Conservation (phyloP, 2,329 filamentous ascomycete genomes). For the Exophiala alcalophila region DNA sequence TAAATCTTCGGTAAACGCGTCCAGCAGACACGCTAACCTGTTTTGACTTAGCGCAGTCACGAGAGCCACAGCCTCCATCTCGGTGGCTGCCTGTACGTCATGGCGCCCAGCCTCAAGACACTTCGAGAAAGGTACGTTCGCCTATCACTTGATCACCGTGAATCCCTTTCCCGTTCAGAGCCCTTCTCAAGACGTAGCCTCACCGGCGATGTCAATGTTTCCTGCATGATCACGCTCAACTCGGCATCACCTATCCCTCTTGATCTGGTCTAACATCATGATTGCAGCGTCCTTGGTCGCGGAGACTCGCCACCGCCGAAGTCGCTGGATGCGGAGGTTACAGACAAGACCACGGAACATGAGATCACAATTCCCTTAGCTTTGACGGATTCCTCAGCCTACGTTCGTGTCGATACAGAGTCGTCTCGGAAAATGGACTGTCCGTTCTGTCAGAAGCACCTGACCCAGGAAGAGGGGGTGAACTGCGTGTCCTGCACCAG, state of each 20-base stretch:
- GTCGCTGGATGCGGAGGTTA: conserved; percentile 28
- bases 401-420: conserved; percentile 46
- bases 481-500: conserved; percentile 69
- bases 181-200: no score
- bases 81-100: conserved; percentile 12
- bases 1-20: conserved; percentile 9
- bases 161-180: conserved; percentile 1
- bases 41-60: conserved; percentile 8
- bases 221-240: conserved; percentile 16
- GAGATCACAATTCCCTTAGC: conserved; percentile 23
- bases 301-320: conserved; percentile 20
- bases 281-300: conserved; percentile 15
- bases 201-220: conserved; percentile 14
- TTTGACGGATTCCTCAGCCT: conserved; percentile 43
- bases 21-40: conserved; percentile 2
- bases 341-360: conserved; percentile 21
- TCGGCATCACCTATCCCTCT: conserved; percentile 1
- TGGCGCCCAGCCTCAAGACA: conserved; percentile 10
- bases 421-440: conserved; percentile 19
- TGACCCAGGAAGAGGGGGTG: conserved; percentile 16
- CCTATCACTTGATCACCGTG: conserved; percentile 2
- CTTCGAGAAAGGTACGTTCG: conserved; percentile 14
- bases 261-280: conserved; percentile 22
- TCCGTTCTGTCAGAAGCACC: conserved; percentile 14
- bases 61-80: not conserved